Conservation (phyloP, 305 asterid genomes). For the Fraxinus sp. region DNA sequence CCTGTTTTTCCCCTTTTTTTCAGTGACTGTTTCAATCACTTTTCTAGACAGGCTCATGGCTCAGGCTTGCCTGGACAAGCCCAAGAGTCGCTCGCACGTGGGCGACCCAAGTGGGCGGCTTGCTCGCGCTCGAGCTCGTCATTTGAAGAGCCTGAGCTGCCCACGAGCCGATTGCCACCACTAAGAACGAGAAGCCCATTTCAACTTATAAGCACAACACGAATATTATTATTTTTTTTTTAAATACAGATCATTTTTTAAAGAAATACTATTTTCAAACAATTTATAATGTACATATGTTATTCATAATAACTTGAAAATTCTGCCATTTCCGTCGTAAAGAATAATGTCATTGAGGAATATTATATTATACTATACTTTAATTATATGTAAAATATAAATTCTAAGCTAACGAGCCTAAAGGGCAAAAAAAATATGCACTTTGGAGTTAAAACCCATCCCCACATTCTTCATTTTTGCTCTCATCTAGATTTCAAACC, state of each 20-base stretch:
- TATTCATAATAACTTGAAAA: neutral
- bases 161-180: too few relatives aligned
- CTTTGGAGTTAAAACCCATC: neutral
- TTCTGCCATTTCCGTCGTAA: neutral
- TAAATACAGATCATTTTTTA: neutral
- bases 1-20: too few relatives aligned
- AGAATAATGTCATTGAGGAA: neutral
- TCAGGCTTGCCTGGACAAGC: too few relatives aligned
- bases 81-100: too few relatives aligned
- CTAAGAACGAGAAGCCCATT: too few relatives aligned
- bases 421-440: neutral
- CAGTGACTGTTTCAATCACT: too few relatives aligned
- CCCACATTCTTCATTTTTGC: neutral
- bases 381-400: neutral
- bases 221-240: neutral
- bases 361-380: neutral
- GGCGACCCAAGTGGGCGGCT: too few relatives aligned
- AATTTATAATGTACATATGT: neutral
- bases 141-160: too few relatives aligned
- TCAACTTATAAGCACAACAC: too few relatives aligned
- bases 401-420: neutral
- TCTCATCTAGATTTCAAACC: slow-evolving; percentile 39
- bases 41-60: too few relatives aligned
- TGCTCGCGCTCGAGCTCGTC: too few relatives aligned
- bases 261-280: neutral